These are phyloP conservation scores for Danielia oregonensis DNA, from an alignment of 805 yeast species.

Conservation along the genomic window DNA sequence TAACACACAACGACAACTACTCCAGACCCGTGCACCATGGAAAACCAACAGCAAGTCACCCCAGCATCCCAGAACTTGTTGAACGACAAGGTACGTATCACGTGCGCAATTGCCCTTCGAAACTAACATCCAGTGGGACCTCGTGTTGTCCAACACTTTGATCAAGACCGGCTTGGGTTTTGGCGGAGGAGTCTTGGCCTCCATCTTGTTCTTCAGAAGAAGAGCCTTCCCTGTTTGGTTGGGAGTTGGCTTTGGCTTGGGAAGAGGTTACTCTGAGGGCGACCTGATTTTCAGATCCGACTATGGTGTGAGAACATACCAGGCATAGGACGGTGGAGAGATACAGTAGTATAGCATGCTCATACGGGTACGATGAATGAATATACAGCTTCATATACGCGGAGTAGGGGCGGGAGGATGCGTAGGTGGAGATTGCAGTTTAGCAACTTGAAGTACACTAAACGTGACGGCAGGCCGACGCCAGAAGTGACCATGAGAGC, in stretches of 20 bases:
- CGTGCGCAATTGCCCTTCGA: not conserved
- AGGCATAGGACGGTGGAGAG: slow-evolving; percentile 43
- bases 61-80: slow-evolving; percentile 52
- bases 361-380: too few species aligned
- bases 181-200: slow-evolving; percentile 92
- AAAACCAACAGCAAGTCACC: slow-evolving; percentile 30
- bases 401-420: too few species aligned
- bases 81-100: slow-evolving; percentile 48
- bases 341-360: too few species aligned
- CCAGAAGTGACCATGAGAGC: too few species aligned
- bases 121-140: slow-evolving; percentile 66
- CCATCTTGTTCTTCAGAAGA: slow-evolving; percentile 86
- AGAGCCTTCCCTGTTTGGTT: slow-evolving; percentile 97
- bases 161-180: slow-evolving; percentile 96
- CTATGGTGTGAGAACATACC: slow-evolving; percentile 73
- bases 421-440: too few species aligned
- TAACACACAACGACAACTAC: not conserved
- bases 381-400: too few species aligned
- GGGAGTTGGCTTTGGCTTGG: slow-evolving; percentile 96
- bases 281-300: slow-evolving; percentile 88
- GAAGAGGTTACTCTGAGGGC: slow-evolving; percentile 97
- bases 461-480: too few species aligned
- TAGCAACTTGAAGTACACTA: too few species aligned
- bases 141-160: slow-evolving; percentile 87
- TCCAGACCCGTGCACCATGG: slow-evolving; percentile 15